These are phyloP conservation scores for Dothistroma pini DNA, from an alignment of 2,329 filamentous ascomycete species.

Conservation along the genomic window DNA sequence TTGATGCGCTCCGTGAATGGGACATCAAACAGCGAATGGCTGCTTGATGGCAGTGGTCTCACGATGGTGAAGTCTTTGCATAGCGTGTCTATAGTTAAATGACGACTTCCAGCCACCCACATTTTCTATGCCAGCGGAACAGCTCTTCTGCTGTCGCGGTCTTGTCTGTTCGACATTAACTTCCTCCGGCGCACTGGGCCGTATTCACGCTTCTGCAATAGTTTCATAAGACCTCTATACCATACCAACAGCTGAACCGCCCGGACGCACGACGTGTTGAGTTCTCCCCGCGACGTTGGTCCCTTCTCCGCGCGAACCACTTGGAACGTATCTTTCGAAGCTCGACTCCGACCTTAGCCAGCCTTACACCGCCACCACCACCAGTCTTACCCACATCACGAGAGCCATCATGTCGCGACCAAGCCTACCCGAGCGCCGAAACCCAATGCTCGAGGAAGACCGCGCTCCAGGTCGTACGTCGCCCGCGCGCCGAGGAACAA, in stretches of 20 bases:
- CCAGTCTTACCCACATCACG: neutral
- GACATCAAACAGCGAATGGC: too few relatives aligned
- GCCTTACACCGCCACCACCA: neutral
- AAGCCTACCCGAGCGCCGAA: constrained; percentile 57
- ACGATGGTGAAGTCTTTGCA: neutral
- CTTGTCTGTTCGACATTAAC: neutral
- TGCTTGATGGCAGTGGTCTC: neutral
- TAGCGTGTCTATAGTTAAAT: neutral
- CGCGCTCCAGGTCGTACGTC: constrained; percentile 62
- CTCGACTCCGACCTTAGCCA: neutral
- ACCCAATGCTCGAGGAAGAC: constrained; percentile 61
- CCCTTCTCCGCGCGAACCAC: too few relatives aligned
- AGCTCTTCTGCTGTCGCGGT: neutral
- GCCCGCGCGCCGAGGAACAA: constrained; percentile 8
- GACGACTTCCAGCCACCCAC: neutral
- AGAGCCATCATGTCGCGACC: constrained; percentile 24
- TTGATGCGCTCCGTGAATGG: too few relatives aligned
- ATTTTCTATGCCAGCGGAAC: neutral
- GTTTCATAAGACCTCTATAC: neutral
- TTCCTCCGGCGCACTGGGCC: neutral
- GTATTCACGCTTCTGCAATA: neutral
- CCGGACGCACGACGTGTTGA: neutral
- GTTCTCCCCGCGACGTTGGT: too few relatives aligned
- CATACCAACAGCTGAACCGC: neutral
- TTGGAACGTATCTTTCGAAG: neutral